Conservation (phyloP, 257 asterid genomes). For the Echites panduratus region DNA sequence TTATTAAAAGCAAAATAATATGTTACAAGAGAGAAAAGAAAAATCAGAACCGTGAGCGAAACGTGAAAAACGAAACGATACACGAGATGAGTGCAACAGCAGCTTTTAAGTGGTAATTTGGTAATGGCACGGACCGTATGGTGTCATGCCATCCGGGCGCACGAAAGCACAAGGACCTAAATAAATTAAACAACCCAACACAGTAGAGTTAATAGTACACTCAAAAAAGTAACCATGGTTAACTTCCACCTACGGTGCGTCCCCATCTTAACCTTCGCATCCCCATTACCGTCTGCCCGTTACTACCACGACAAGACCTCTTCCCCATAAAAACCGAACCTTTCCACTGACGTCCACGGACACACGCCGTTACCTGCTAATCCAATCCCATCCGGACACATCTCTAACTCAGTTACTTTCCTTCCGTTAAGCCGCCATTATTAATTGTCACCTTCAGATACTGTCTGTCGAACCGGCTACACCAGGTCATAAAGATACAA, state of each 20-base stretch:
- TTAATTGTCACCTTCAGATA: slow-evolving; percentile 32
- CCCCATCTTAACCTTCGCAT: neutral
- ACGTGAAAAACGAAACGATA: slow-evolving; percentile 12
- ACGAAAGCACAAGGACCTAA: slow-evolving; percentile 17
- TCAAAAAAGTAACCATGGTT: slow-evolving; percentile 19
- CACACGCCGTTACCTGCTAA: slow-evolving; percentile 35
- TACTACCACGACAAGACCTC: slow-evolving; percentile 54
- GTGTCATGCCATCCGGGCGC: slow-evolving; percentile 28
- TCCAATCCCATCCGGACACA: slow-evolving; percentile 33
- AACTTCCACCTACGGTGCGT: neutral
- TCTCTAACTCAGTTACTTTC: slow-evolving; percentile 23
- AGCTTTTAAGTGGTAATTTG: neutral
- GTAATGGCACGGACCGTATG: slow-evolving; percentile 14
- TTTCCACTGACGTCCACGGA: slow-evolving; percentile 21
- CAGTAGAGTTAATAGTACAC: too few species aligned
- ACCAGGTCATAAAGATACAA: slow-evolving; percentile 25
- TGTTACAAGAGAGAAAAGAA: too few species aligned
- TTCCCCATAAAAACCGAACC: slow-evolving; percentile 42
- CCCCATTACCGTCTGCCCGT: slow-evolving; percentile 41
- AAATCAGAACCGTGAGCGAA: neutral
- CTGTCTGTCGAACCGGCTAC: slow-evolving; percentile 33
- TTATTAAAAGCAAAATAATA: too few species aligned
- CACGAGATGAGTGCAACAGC: slow-evolving; percentile 3
- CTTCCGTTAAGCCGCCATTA: slow-evolving; percentile 29
- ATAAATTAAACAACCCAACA: neutral